Evolutionary conservation across 345 rosid genomes (phyloP), one percentile per base, ranked within the genome.

Genomic region (Salix udensis): DNA sequence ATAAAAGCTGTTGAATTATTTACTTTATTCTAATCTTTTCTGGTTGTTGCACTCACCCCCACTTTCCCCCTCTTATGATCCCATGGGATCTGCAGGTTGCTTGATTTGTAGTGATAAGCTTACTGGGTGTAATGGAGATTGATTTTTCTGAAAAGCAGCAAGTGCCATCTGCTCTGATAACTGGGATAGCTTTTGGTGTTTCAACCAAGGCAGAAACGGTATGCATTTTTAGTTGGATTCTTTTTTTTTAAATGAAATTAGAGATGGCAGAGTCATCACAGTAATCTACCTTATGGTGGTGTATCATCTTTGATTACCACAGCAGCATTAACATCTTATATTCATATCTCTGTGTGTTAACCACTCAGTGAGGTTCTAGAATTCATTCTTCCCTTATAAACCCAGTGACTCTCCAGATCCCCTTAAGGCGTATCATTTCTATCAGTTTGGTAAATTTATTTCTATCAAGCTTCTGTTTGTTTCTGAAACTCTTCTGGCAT

Each of bases 151-250:
- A 83, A 78, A 85, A 74, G 80, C 81, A 72, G 74, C 73, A 83
- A 73, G 82, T 78, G 69, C 89, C 89, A 37, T 65, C 85, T 76
- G 94, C 78, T 65, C 19, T 74, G n/a, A 18, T 90, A 69, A 84
- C 74, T 24, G 77, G 86, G 39, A 60, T 90, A 61, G 73, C 37
- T 44, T 85, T 90, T 71, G 78, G 84, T 76, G 73, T 90, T 84
- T 81, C 86, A 24, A 83, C 81, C 3, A 84, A 86, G 24, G 48
- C 70, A 65, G 91, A 90, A 70, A 81, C 67, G 30, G 94, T 88
- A 67, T 10, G 40, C 31, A 24, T 16, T 74, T 65, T 26, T 42
- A 39, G 4, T 65, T 65, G 4, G 7, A 40, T 19, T 26, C 19
- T 68, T 42, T 26, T 15, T 23, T 46, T 65, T 24, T 65, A 58